A percentile compares a stretch with the other conserved stretches of the same genome.
Evolutionary conservation across 129 eudicot species (phyloP).

Genomic region (Pseudognaphalium luteoalbum): DNA sequence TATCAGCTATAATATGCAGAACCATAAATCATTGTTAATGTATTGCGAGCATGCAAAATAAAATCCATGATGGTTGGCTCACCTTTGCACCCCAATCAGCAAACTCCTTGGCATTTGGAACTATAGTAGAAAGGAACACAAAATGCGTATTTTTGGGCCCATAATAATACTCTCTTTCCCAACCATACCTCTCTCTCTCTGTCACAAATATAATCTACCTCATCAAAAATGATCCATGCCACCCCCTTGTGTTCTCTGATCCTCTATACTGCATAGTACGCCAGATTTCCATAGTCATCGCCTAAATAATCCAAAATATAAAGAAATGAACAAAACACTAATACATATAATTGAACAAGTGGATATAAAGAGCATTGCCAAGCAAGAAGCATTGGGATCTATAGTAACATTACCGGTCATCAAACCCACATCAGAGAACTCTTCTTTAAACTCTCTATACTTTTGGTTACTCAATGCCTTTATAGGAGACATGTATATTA

Average conservation of each 20-base stretch:
- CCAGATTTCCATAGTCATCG: conserved; percentile 98
- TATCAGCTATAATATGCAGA: not conserved
- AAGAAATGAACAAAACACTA: not conserved
- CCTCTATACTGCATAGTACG: conserved; percentile 99
- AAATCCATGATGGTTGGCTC: not conserved
- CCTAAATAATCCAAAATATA: conserved; percentile 47
- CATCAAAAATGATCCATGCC: conserved; percentile 97
- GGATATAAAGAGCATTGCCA: conserved; percentile 50
- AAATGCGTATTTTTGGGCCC: conserved; percentile 96
- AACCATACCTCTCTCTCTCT: conserved; percentile 94
- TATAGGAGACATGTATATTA: conserved; percentile 91
- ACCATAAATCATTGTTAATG: not conserved
- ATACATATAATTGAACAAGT: not conserved
- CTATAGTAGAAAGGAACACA: conserved; percentile 93
- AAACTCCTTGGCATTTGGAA: conserved; percentile 97
- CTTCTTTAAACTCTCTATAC: conserved; percentile 94
- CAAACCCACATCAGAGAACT: conserved; percentile 94
- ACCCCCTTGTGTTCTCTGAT: conserved; percentile 86
- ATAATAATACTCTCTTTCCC: conserved; percentile 99
- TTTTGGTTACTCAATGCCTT: conserved; percentile 99
- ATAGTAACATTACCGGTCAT: conserved; percentile 99
- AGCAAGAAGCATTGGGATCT: conserved; percentile 94
- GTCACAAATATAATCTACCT: conserved; percentile 99
- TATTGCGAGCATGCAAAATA: not conserved
- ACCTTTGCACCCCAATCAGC: conserved; percentile 99